Base-by-base conservation (phyloP, 305 asterid genomes). In the Fraxinus velutina region DNA sequence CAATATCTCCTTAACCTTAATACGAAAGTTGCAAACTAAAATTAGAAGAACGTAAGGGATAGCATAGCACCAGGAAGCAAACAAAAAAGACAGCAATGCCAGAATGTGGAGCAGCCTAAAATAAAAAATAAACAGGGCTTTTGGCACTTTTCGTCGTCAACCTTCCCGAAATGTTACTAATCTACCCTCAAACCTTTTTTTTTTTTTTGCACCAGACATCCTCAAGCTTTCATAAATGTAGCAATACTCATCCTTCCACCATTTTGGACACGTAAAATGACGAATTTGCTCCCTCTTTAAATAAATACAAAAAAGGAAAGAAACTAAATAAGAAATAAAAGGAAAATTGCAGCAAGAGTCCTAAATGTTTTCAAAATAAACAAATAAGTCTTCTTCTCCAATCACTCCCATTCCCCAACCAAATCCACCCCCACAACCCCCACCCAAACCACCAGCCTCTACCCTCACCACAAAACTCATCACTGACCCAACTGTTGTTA, bases 1-100 rank as follows among this genome's bases (percentile, higher is more conserved):
- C 89, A 96, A 86, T 79, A 96, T 94, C 86, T 96, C 99, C 91
- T 96, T 96, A 37, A 96, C 98, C 99, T 96, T 89, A 42, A 84
- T 76, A 84, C 74, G 39, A 70, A 76, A 70, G 60, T 27, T 68
- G 64, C 70, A 52, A 37, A 57, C 30, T 24, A 50, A 78, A 66
- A 62, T 60, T 12, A 57, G 74, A 78, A 81, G 33, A 47, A 82
- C 12, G 2, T 34, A 34, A 62, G 71, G 73, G 57, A 24, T 13
- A 39, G 27, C 68, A 36, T 1, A 81, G n/a, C 52, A 60, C 52
- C 50, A 70, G 75, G 17, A 75, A 66, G 44, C 19, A 21, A 33
- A 39, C 15, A 44, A 34, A 52, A 75, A 36, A 75, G 75, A 57
- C 3, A 82, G 0, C 80, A 37, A 57, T 52, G 39, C 36, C 8